Conservation (phyloP, 176 grass and related monocot species). For the Cenchrus americanus region DNA sequence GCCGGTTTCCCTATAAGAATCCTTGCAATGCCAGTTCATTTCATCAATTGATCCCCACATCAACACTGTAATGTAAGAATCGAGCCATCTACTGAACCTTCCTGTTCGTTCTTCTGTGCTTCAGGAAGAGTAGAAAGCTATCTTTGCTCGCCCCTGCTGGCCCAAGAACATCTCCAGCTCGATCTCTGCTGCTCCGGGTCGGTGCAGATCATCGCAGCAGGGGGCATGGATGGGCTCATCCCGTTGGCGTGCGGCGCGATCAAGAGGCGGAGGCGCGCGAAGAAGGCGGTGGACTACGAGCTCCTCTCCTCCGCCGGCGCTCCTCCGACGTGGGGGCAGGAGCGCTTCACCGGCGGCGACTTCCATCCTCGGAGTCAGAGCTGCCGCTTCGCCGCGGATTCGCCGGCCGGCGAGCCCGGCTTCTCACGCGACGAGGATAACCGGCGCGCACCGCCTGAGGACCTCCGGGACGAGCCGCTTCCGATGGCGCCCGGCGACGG, state of each 20-base stretch:
- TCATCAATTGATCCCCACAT: not conserved
- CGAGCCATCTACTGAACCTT: not conserved
- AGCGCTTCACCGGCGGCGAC: not conserved
- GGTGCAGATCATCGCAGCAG: not conserved
- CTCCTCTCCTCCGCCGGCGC: not conserved
- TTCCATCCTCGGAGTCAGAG: constrained; percentile 16
- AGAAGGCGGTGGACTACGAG: not conserved
- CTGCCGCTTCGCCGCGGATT: constrained; percentile 39
- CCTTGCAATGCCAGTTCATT: not conserved
- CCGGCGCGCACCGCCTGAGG: not conserved
- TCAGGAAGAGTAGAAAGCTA: not conserved
- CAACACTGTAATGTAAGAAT: not conserved
- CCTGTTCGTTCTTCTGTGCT: not conserved
- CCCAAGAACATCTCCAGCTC: not conserved
- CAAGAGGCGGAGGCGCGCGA: constrained; percentile 17
- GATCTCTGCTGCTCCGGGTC: not conserved
- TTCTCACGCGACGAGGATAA: not conserved
- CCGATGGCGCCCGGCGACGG: not conserved
- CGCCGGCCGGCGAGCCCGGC: constrained; percentile 1
- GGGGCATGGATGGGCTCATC: constrained; percentile 39
- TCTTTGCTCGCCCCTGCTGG: not conserved
- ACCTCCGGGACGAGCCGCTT: not conserved
- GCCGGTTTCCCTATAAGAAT: not conserved
- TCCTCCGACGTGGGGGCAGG: not conserved
- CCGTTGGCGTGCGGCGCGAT: constrained; percentile 40